A percentile compares a stretch with the other conserved stretches of the same genome.
Evolutionary conservation across 768 basidiomycete species (phyloP).

Genomic region (Suillus weaverae): DNA sequence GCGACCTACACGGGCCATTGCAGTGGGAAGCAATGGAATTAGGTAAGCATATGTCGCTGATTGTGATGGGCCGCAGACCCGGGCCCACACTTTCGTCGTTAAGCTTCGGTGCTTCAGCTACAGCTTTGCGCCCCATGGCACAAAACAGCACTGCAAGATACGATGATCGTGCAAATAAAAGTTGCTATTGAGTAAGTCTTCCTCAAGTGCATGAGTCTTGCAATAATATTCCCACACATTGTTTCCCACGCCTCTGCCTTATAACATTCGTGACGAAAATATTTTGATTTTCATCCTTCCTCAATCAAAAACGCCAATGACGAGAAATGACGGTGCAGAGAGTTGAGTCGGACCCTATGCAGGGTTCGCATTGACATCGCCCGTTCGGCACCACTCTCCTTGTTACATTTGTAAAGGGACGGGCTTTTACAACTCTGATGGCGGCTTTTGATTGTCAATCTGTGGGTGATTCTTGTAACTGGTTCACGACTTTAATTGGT

Average conservation of each 20-base stretch:
- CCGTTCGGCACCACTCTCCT: constrained; percentile 63
- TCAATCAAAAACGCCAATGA: constrained; percentile 52
- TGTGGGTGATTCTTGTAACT: background rate
- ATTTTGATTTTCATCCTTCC: constrained; percentile 39
- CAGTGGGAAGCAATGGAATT: background rate
- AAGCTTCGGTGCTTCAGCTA: background rate
- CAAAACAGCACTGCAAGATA: background rate
- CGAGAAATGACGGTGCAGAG: constrained; percentile 57
- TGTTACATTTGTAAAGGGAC: constrained; percentile 60
- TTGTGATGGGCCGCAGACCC: background rate
- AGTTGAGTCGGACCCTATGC: constrained; percentile 51
- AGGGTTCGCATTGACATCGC: constrained; percentile 57
- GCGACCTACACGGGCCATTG: background rate
- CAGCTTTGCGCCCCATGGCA: background rate
- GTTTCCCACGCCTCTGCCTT: constrained; percentile 17
- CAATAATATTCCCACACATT: background rate
- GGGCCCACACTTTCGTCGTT: background rate
- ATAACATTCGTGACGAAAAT: constrained; percentile 7
- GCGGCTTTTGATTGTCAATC: constrained; percentile 33
- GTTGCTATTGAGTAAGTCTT: background rate
- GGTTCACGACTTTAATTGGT: background rate
- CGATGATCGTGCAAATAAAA: background rate
- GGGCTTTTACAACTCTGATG: constrained; percentile 54
- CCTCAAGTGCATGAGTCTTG: background rate
- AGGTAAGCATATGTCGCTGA: constrained; percentile 2